Conservation (phyloP, 2,329 filamentous ascomycete species). For the Teratosphaeria pseudoeucalypti region DNA sequence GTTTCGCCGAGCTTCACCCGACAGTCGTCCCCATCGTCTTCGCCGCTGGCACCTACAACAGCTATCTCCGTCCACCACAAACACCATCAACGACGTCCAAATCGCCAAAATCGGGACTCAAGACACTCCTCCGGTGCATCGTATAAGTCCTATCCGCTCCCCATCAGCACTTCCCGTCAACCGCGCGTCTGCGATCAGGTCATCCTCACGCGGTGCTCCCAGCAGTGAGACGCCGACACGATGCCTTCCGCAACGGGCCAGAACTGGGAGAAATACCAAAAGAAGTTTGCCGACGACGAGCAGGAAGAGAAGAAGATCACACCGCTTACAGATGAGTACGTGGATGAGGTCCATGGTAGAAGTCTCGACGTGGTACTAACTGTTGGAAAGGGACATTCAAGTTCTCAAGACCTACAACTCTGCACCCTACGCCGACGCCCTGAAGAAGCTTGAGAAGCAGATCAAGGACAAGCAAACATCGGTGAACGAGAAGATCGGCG, state of each 20-base stretch:
- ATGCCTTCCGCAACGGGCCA: conserved; percentile 90
- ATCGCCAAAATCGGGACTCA: not conserved
- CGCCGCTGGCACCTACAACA: not conserved
- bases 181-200: not conserved
- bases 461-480: conserved; percentile 99
- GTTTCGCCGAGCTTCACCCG: not conserved
- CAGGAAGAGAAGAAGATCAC: conserved; percentile 99
- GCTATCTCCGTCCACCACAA: not conserved
- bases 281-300: conserved; percentile 94
- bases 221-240: conserved; percentile 18
- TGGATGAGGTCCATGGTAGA: conserved; percentile 9
- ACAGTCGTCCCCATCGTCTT: not conserved
- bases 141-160: not conserved
- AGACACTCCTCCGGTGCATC: not conserved
- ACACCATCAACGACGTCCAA: not conserved
- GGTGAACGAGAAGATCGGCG: conserved; percentile 94
- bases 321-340: conserved; percentile 89
- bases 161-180: not conserved
- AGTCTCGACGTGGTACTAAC: conserved; percentile 22
- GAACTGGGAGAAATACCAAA: conserved; percentile 98
- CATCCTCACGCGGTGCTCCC: not conserved
- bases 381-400: conserved; percentile 75
- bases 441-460: conserved; percentile 97
- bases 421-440: conserved; percentile 80
- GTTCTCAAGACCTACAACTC: conserved; percentile 98